Percentiles rank a stretch among this genome's conserved stretches.
phyloP scores from a whole-genome alignment of 352 stramenopile genomes.

The Pythium phragmitis region DNA sequence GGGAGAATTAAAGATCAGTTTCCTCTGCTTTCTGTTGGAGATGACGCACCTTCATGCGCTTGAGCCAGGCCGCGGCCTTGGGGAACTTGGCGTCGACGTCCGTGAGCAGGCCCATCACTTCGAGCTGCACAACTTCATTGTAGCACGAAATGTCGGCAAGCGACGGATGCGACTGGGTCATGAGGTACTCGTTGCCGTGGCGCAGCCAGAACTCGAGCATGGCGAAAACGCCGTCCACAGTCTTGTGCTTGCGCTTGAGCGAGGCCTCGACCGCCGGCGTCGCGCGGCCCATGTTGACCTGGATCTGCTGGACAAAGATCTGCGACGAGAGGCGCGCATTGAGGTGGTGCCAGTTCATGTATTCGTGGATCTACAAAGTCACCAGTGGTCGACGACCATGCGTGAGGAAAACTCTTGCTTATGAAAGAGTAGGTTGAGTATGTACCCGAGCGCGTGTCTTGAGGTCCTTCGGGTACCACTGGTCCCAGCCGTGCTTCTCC shows the following conservation, averaged over 20 bases:
- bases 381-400: not conserved
- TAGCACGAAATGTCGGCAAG: conserved; percentile 76
- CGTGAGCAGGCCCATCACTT: conserved; percentile 60
- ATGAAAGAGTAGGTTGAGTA: not conserved
- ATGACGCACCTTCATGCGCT: conserved; percentile 66
- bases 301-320: conserved; percentile 65
- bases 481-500: conserved; percentile 48
- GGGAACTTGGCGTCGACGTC: conserved; percentile 53
- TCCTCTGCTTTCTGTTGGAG: too few relatives aligned
- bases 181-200: conserved; percentile 55
- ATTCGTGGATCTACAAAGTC: conserved; percentile 61
- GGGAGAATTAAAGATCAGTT: too few relatives aligned
- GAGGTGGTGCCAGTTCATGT: conserved; percentile 79
- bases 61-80: conserved; percentile 51
- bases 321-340: conserved; percentile 60
- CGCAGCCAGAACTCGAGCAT: conserved; percentile 76
- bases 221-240: conserved; percentile 50
- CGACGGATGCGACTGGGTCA: conserved; percentile 55
- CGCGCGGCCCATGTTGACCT: conserved; percentile 50
- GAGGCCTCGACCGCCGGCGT: conserved; percentile 44
- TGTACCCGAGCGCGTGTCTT: conserved; percentile 32
- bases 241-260: conserved; percentile 53
- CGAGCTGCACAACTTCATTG: conserved; percentile 72
- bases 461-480: conserved; percentile 48
- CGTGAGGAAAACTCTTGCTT: not conserved